phyloP scores from a whole-genome alignment of 345 rosid genomes.

The Reutealis trisperma region DNA sequence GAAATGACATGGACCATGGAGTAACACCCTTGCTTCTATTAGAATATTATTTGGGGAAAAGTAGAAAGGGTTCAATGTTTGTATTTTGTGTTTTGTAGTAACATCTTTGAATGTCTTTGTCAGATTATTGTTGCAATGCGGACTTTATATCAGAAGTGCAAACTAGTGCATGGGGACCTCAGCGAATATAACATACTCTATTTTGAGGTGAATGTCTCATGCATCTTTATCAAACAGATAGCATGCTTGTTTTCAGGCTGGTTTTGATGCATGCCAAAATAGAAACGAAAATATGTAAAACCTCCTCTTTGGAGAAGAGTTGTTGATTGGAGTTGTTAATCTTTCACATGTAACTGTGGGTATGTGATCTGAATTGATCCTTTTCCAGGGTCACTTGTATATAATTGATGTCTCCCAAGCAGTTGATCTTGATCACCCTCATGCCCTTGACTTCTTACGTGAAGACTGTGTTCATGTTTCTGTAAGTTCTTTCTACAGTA shows the following conservation, averaged over 20 bases:
- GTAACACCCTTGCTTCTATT: neutral
- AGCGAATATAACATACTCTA: slow-evolving; percentile 96
- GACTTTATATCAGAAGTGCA: slow-evolving; percentile 83
- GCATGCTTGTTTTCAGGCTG: neutral
- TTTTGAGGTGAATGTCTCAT: slow-evolving; percentile 61
- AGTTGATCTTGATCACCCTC: slow-evolving; percentile 97
- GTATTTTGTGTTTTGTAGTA: neutral
- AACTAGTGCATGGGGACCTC: slow-evolving; percentile 94
- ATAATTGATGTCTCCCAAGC: slow-evolving; percentile 94
- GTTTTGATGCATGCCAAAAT: neutral
- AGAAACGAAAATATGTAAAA: neutral
- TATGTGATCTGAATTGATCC: neutral
- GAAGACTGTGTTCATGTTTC: slow-evolving; percentile 97
- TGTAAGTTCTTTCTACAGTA: slow-evolving; percentile 44
- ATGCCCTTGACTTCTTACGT: slow-evolving; percentile 82
- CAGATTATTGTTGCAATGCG: slow-evolving; percentile 88
- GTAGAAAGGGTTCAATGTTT: neutral
- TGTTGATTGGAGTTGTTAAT: neutral
- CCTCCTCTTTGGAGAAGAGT: neutral
- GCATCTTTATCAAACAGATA: slow-evolving; percentile 4
- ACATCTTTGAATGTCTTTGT: slow-evolving; percentile 18
- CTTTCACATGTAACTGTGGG: neutral
- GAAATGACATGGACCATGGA: neutral
- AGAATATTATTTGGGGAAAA: neutral
- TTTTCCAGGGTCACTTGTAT: slow-evolving; percentile 77